phyloP scores from a whole-genome alignment of 306 rosid genomes.

The Vigna mungo region DNA sequence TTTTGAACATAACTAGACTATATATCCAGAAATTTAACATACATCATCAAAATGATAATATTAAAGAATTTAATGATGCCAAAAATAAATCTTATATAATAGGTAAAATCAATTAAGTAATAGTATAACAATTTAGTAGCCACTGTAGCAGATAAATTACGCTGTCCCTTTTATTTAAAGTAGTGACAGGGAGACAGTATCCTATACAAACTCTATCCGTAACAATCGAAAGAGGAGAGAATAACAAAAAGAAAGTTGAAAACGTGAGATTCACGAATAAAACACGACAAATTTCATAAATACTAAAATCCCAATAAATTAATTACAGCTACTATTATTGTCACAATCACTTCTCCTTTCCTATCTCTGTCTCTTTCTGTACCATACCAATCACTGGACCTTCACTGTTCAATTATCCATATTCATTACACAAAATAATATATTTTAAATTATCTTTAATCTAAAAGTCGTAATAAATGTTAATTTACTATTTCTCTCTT shows the following conservation, averaged over 20 bases:
- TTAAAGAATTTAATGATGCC: no score
- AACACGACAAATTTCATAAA: constrained; percentile 11
- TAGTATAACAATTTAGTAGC: no score
- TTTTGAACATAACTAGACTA: no score
- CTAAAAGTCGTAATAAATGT: no score
- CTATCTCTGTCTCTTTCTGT: constrained; percentile 5
- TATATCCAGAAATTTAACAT: no score
- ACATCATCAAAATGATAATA: no score
- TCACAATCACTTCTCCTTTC: constrained; percentile 12
- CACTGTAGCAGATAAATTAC: neutral
- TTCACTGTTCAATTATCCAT: constrained; percentile 11
- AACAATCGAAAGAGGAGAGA: neutral
- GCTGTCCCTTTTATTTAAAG: neutral
- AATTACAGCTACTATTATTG: neutral
- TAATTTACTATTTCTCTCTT: no score
- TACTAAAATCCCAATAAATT: neutral
- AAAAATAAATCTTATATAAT: no score
- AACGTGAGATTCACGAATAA: neutral
- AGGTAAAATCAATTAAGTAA: no score
- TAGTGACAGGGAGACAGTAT: neutral
- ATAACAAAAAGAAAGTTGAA: neutral
- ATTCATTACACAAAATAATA: neutral
- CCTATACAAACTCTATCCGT: neutral
- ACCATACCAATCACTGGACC: neutral
- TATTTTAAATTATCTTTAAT: no score